phyloP scores from a whole-genome alignment of 495 filamentous ascomycete genomes.

The Amniculicola lignicola region DNA sequence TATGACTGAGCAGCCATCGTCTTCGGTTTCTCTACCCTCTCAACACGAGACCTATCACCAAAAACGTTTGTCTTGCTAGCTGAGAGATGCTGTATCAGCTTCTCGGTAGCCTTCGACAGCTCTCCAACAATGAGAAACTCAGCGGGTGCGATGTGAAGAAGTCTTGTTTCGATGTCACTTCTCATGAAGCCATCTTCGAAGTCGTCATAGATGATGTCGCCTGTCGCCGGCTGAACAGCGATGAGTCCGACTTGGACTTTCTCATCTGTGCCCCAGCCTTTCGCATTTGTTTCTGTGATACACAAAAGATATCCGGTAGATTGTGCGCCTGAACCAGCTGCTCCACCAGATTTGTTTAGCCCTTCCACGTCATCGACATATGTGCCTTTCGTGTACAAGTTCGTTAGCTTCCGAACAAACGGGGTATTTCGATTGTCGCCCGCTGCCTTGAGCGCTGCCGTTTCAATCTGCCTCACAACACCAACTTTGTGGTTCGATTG shows the following conservation, averaged over 20 bases:
- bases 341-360: conserved; percentile 51
- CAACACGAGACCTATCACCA: conserved; percentile 82
- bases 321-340: conserved; percentile 55
- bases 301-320: conserved; percentile 89
- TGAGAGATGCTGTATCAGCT: conserved; percentile 85
- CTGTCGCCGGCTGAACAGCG: conserved; percentile 92
- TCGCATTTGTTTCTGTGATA: conserved; percentile 81
- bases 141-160: conserved; percentile 93
- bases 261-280: conserved; percentile 86
- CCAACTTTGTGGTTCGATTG: conserved; percentile 93
- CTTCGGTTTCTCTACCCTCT: conserved; percentile 71
- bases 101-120: conserved; percentile 88
- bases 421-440: conserved; percentile 93
- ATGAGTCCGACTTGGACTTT: conserved; percentile 90
- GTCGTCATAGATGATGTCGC: conserved; percentile 92
- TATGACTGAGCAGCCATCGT: conserved; percentile 79
- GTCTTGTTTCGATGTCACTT: conserved; percentile 87
- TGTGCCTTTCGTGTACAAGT: conserved; percentile 96
- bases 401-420: conserved; percentile 89
- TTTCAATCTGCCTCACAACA: conserved; percentile 94
- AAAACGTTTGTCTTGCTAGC: conserved; percentile 89
- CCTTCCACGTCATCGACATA: conserved; percentile 95
- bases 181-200: conserved; percentile 99
- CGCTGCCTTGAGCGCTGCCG: conserved; percentile 92
- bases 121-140: conserved; percentile 95